Base-by-base conservation (phyloP, 2,329 filamentous ascomycete species). In the Hymenoscyphus linearis region DNA sequence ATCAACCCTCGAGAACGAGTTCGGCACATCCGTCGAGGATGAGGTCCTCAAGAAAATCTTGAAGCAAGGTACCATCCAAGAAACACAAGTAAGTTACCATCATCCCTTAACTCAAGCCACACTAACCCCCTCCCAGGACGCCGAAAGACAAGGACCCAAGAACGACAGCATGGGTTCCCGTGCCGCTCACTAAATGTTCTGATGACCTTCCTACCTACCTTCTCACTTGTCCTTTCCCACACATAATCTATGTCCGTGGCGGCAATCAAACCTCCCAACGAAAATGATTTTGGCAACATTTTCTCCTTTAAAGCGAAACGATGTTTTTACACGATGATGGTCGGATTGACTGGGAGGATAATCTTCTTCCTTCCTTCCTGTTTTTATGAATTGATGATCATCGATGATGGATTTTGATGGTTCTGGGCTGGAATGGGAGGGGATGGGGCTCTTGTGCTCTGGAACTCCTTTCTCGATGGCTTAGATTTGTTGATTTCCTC, bases 31-130 rank as follows among this genome's bases (percentile, higher is more conserved):
- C 68, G 81, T 86, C 59, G 87, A 91, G 26, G 93, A 97, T 7
- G 89, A 93, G 0, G 87, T 89, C 62, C 88, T 98, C 72, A 85
- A 85, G 77, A 79, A 85, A 77, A 96, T 99, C 65, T 79, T 98
- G 50, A 83, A 91, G 78, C 84, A 85, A 74, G 93, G 93, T 25
- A 80, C 80, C 16, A 74, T 88, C 60, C 88, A 95, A 76, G 82
- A 85, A 70, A 73, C 74, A 44, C 75, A 80, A 74, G 85, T 86
- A 18, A 14, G 57, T 36, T 25, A 9, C 25, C 12, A 16, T 7
- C n/a, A 34, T 18, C 35, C 22, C 22, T 2, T 26, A 3, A 16
- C 4, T 6, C 16, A 31, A 10, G 6, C 9, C 6, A 16, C 25
- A 27, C 55, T 57, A 26, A 57, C 25, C 10, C n/a, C 2, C 9